Conservation (phyloP, 2,329 filamentous ascomycete genomes). For the Cordyceps javanica region DNA sequence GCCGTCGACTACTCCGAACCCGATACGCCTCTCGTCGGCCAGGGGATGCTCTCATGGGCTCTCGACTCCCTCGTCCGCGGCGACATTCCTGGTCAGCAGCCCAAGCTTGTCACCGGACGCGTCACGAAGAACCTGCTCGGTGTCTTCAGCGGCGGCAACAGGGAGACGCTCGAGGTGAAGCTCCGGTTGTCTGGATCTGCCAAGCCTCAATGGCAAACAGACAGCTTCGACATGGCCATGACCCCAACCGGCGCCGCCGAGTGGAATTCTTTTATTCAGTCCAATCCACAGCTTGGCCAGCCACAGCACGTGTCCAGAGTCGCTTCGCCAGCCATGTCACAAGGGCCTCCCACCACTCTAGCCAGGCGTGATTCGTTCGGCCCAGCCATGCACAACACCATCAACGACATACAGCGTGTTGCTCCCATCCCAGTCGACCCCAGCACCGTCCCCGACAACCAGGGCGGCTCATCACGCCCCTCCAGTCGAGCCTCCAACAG, state of each 20-base stretch:
- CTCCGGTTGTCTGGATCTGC: slow-evolving; percentile 76
- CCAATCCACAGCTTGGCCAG: slow-evolving; percentile 52
- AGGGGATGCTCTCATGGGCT: slow-evolving; percentile 88
- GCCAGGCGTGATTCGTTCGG: slow-evolving; percentile 24
- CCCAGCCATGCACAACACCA: slow-evolving; percentile 16
- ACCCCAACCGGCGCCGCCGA: slow-evolving; percentile 60
- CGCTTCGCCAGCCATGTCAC: slow-evolving; percentile 32
- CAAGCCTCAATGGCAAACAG: slow-evolving; percentile 38
- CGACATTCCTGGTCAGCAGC: slow-evolving; percentile 45
- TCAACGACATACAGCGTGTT: slow-evolving; percentile 28
- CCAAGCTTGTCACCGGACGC: slow-evolving; percentile 77
- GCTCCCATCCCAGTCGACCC: slow-evolving; percentile 29
- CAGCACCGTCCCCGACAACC: slow-evolving; percentile 14
- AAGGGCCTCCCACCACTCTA: slow-evolving; percentile 20
- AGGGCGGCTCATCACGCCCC: slow-evolving; percentile 43
- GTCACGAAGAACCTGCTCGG: slow-evolving; percentile 82
- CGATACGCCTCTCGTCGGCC: slow-evolving; percentile 86
- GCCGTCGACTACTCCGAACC: slow-evolving; percentile 95
- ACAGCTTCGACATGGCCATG: slow-evolving; percentile 27
- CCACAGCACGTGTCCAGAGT: slow-evolving; percentile 28
- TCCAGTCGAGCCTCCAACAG: slow-evolving; percentile 54
- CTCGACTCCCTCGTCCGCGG: slow-evolving; percentile 41
- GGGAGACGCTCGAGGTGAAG: slow-evolving; percentile 89
- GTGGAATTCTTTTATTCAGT: slow-evolving; percentile 72
- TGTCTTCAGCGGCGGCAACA: slow-evolving; percentile 74